A percentile compares a stretch with the other conserved stretches of the same genome.
These are phyloP conservation scores for Vicia faba DNA, from an alignment of 306 rosid genomes.

Conservation along the genomic window DNA sequence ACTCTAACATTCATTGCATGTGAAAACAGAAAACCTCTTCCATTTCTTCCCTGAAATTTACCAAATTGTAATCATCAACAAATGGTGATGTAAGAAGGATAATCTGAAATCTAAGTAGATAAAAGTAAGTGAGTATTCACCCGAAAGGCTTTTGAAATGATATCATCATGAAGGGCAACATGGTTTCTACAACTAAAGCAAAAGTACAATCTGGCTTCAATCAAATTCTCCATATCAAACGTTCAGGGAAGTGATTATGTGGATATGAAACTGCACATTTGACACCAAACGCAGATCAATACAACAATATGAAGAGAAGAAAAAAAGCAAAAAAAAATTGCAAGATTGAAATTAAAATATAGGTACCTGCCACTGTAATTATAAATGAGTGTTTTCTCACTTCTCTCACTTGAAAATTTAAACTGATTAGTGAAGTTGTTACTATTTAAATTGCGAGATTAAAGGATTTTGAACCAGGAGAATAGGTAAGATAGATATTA, in stretches of 20 bases:
- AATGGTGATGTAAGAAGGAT: neutral
- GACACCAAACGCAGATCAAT: conserved; percentile 4
- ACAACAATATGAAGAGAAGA: neutral
- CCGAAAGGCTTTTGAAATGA: conserved; percentile 74
- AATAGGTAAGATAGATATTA: too few relatives aligned
- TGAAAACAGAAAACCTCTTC: conserved; percentile 66
- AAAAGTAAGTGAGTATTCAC: conserved; percentile 38
- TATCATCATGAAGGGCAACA: conserved; percentile 67
- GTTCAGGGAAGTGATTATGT: neutral
- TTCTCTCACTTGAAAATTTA: neutral
- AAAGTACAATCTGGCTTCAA: conserved; percentile 57
- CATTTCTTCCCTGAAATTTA: conserved; percentile 63
- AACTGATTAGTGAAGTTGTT: conserved; percentile 16
- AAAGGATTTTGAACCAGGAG: too few relatives aligned
- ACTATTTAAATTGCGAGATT: neutral
- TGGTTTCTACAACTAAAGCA: conserved; percentile 64
- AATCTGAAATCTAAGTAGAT: neutral
- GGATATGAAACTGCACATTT: neutral
- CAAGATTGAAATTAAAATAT: neutral
- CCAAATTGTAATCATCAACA: conserved; percentile 1
- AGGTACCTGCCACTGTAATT: conserved; percentile 37
- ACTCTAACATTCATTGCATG: conserved; percentile 44
- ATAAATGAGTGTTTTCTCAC: neutral
- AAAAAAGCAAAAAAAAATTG: neutral
- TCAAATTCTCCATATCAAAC: conserved; percentile 50